Percentiles rank a stretch among this genome's conserved stretches.
Conservation (phyloP, 306 rosid genomes). For the Rosa multiflora region DNA sequence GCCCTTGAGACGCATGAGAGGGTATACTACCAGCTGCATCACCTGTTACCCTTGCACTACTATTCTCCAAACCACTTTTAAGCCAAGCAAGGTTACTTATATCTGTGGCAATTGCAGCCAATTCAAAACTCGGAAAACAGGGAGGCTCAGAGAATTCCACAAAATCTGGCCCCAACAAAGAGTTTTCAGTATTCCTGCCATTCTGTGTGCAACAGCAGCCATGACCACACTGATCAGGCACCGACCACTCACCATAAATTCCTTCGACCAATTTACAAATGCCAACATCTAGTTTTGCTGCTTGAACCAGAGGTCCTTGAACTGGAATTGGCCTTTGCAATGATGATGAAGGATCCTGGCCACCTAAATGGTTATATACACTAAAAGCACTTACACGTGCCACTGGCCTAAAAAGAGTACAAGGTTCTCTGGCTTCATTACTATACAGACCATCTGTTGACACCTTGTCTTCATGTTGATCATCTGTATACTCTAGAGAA, state of each 20-base stretch:
- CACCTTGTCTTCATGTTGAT: conserved; percentile 45
- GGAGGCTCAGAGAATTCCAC: conserved; percentile 71
- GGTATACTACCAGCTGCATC: conserved; percentile 50
- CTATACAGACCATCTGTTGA: conserved; percentile 41
- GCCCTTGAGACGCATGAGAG: conserved; percentile 48
- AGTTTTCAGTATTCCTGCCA: conserved; percentile 33
- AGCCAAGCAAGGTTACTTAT: conserved; percentile 94
- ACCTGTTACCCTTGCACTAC: conserved; percentile 63
- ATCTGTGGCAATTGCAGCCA: conserved; percentile 92
- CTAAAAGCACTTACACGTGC: conserved; percentile 89
- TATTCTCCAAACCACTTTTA: conserved; percentile 89
- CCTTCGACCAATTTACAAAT: conserved; percentile 58
- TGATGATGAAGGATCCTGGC: conserved; percentile 43
- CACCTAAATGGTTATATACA: conserved; percentile 52
- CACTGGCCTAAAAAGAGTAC: conserved; percentile 67
- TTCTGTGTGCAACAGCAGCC: conserved; percentile 59
- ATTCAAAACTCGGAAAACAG: conserved; percentile 75
- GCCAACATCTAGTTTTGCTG: conserved; percentile 53
- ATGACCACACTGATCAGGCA: conserved; percentile 76
- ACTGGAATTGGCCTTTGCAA: conserved; percentile 52
- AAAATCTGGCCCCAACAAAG: conserved; percentile 90
- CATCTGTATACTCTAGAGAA: conserved; percentile 52
- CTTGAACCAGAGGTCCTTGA: conserved; percentile 62
- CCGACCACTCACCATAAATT: conserved; percentile 42
- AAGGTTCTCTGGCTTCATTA: conserved; percentile 53